Evolutionary conservation across 768 basidiomycete genomes (phyloP).

Genomic region (button mushroom (Agaricus bisporus)): DNA sequence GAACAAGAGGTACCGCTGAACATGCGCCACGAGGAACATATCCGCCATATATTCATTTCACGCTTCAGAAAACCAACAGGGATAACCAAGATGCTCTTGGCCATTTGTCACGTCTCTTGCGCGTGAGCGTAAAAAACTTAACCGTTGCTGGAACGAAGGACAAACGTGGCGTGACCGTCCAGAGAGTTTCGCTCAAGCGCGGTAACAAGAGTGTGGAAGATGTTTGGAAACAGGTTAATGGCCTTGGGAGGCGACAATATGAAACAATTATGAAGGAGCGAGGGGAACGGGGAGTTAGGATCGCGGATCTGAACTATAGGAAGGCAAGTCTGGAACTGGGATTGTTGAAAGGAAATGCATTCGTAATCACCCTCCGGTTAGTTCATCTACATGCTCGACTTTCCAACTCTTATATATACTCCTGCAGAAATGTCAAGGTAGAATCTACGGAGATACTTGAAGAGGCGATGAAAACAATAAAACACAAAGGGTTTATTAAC

Average conservation of each 20-base stretch:
- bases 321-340: conserved; percentile 84
- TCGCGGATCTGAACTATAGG: conserved; percentile 84
- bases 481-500: conserved; percentile 89
- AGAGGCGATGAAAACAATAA: conserved; percentile 68
- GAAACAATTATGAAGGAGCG: conserved; percentile 60
- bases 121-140: conserved; percentile 73
- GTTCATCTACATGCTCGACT: conserved; percentile 11
- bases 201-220: conserved; percentile 74
- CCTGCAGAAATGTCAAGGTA: conserved; percentile 73
- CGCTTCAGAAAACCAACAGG: conserved; percentile 93
- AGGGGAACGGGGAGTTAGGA: conserved; percentile 85
- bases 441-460: conserved; percentile 70
- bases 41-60: conserved; percentile 93
- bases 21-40: conserved; percentile 56
- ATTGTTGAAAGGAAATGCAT: conserved; percentile 94
- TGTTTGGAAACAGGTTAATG: conserved; percentile 81
- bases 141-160: conserved; percentile 96
- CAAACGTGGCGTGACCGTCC: conserved; percentile 94
- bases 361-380: conserved; percentile 90
- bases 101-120: conserved; percentile 72
- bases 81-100: conserved; percentile 93
- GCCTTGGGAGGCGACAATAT: conserved; percentile 47
- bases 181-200: conserved; percentile 78
- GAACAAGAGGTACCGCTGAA: conserved; percentile 33
- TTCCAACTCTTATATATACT: neutral